Evolutionary conservation across 2,329 filamentous ascomycete species (phyloP), one percentile per base, ranked within the genome.

Genomic region (Diaporthe velutina): DNA sequence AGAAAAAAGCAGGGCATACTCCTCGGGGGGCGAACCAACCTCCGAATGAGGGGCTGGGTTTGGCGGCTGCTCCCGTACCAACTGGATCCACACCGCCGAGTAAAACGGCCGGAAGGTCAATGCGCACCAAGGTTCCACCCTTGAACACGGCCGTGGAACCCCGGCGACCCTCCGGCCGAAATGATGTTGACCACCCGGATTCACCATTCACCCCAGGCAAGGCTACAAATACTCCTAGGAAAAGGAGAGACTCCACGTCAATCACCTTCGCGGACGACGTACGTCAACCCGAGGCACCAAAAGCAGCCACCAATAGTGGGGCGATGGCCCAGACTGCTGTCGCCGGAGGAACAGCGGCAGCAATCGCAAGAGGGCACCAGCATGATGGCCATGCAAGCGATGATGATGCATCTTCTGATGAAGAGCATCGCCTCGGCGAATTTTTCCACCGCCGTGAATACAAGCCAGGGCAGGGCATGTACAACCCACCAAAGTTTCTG

Each of bases 401-500:
- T 57, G 79, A 80, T 33, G 81, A 79, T n/a, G 81, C 84, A 74
- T 60, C 42, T 25, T 54, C 54, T 4, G 38, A 74, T 33, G 54
- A 68, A 15, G 75, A 75, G 40, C 78, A 80, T 76, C 83, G 81
- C 75, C 81, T 85, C 73, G 85, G 81, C 52, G 87, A 83, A 76
- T 84, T 82, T 82, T 81, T 82, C 67, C 88, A 81, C 82, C 87
- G 80, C 77, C 83, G 85, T 58, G 82, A 85, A 30, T 80, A 87
- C 73, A 80, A 80, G 48, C 89, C 89, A 13, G 86, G 90, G 45
- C 83, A 89, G 71, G 89, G 89, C 22, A 82, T 89, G 50, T 95
- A 94, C 80, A 83, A 90, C 40, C 86, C 89, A 5, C 87, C 90
- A 0, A 83, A 86, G 72, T 91, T 90, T 79, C 85, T 96, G 10